Percentiles rank a stretch among this genome's conserved stretches.
phyloP scores from a whole-genome alignment of 768 basidiomycete genomes.

The Lepiota subincarnata region DNA sequence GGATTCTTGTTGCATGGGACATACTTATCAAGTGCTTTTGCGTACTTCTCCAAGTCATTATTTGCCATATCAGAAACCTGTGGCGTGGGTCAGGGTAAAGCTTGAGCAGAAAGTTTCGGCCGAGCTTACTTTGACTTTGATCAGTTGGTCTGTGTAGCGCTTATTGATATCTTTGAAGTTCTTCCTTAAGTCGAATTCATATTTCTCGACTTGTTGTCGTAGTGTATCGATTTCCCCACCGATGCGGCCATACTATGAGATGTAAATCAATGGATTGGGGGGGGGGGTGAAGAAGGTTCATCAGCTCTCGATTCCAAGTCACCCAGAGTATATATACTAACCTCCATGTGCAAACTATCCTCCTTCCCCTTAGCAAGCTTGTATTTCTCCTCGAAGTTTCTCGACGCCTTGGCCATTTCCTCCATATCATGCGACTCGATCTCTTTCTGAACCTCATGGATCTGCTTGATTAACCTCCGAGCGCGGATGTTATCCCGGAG shows the following conservation, averaged over 20 bases:
- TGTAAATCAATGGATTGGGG: background rate
- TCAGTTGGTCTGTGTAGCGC: conserved; percentile 84
- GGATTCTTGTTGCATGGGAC: conserved; percentile 19
- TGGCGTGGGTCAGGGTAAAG: background rate
- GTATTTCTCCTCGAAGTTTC: conserved; percentile 83
- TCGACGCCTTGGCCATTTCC: conserved; percentile 75
- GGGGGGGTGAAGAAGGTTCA: background rate
- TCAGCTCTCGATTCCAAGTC: background rate
- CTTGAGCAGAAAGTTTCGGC: background rate
- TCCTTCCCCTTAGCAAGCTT: conserved; percentile 67
- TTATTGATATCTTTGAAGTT: conserved; percentile 79
- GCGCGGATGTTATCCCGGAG: conserved; percentile 82
- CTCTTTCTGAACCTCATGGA: conserved; percentile 61
- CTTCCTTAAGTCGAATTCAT: conserved; percentile 72
- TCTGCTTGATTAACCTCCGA: conserved; percentile 61
- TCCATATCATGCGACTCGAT: conserved; percentile 81
- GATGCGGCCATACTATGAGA: conserved; percentile 68
- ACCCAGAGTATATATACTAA: conserved; percentile 25
- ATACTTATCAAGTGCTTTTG: conserved; percentile 94
- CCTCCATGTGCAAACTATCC: conserved; percentile 65
- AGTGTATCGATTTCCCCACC: conserved; percentile 80
- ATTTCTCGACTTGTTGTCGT: conserved; percentile 58
- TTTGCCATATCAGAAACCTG: conserved; percentile 99
- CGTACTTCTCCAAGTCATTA: conserved; percentile 95
- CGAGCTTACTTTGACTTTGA: conserved; percentile 82